These are phyloP conservation scores for Lactarius hatsudake DNA, from an alignment of 768 basidiomycete genomes.

Conservation along the genomic window DNA sequence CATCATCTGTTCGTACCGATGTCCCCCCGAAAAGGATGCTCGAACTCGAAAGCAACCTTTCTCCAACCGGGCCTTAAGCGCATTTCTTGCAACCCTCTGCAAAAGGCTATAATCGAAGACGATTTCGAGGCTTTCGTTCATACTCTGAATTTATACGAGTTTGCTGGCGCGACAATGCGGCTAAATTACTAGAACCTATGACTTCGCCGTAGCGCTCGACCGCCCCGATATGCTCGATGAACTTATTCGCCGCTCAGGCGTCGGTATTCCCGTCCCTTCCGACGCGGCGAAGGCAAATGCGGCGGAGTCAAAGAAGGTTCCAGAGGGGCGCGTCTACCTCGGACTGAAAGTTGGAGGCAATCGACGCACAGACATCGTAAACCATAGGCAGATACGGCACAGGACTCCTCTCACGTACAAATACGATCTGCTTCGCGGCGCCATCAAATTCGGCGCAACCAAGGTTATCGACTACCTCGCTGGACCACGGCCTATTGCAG, in stretches of 20 bases:
- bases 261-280: constrained; percentile 28
- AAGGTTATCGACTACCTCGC: constrained; percentile 48
- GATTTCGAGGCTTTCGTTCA: constrained; percentile 53
- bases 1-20: constrained; percentile 43
- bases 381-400: constrained; percentile 26
- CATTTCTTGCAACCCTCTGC: constrained; percentile 31
- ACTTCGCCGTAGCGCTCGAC: constrained; percentile 39
- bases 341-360: constrained; percentile 64
- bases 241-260: constrained; percentile 52
- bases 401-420: neutral
- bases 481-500: constrained; percentile 45
- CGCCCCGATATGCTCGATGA: constrained; percentile 53
- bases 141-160: constrained; percentile 44
- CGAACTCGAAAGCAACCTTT: constrained; percentile 8
- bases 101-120: constrained; percentile 40
- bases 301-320: constrained; percentile 38
- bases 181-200: constrained; percentile 16
- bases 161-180: constrained; percentile 34
- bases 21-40: constrained; percentile 42
- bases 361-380: constrained; percentile 51
- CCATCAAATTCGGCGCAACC: constrained; percentile 11
- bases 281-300: constrained; percentile 35
- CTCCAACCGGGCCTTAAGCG: constrained; percentile 3
- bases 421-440: constrained; percentile 10
- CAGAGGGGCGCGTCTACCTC: constrained; percentile 43